Conservation (phyloP, 1,284 basidiomycete species). For the Tilletia horrida region DNA sequence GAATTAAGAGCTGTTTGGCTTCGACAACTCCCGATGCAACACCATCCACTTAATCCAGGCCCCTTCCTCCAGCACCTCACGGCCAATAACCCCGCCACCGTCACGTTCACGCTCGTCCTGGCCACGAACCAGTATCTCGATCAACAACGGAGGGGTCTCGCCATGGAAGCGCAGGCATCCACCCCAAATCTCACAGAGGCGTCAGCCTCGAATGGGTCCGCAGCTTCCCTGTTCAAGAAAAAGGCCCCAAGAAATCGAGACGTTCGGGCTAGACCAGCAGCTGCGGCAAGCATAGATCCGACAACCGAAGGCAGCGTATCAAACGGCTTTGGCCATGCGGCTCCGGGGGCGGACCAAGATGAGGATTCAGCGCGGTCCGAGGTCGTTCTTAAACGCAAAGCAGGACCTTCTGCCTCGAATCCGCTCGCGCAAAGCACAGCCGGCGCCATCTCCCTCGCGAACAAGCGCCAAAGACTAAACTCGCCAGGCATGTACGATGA, state of each 20-base stretch:
- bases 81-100: too few relatives aligned
- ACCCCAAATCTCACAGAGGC: not conserved
- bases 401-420: not conserved
- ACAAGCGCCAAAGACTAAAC: conserved; percentile 5
- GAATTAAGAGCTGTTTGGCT: too few relatives aligned
- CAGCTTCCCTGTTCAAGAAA: conserved; percentile 11
- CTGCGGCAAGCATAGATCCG: too few relatives aligned
- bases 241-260: conserved; percentile 5
- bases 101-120: too few relatives aligned
- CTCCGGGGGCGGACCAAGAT: not conserved
- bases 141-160: not conserved
- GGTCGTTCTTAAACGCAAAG: conserved; percentile 4
- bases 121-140: not conserved
- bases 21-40: too few relatives aligned
- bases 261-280: not conserved
- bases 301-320: not conserved
- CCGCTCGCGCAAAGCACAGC: not conserved
- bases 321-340: not conserved
- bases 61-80: too few relatives aligned
- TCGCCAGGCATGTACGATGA: not conserved
- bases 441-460: not conserved
- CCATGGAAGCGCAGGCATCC: not conserved
- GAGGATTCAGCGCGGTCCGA: conserved; percentile 1
- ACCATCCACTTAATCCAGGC: too few relatives aligned
- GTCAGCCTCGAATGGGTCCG: not conserved